Evolutionary conservation across 306 rosid genomes (phyloP).

Genomic region (Pterocarpus santalinus): DNA sequence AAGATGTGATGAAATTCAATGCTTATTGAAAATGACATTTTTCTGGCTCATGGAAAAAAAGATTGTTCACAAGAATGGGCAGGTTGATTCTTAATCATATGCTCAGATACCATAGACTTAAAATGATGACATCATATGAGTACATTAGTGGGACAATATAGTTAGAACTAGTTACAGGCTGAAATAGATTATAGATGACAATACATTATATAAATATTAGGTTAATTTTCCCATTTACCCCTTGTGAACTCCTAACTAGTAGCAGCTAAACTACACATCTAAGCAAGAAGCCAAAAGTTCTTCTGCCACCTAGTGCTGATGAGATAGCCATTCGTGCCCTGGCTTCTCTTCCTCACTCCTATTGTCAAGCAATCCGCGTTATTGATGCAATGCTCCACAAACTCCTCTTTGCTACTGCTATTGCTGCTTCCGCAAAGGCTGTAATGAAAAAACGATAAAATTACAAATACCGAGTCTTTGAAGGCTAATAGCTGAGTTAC

Average conservation of each 20-base stretch:
- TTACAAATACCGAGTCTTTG: neutral
- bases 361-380: constrained; percentile 88
- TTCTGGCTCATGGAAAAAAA: neutral
- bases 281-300: constrained; percentile 97
- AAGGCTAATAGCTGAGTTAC: neutral
- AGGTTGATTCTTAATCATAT: constrained; percentile 11
- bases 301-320: constrained; percentile 98
- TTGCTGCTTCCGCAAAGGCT: constrained; percentile 79
- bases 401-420: constrained; percentile 67
- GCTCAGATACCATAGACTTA: constrained; percentile 16
- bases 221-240: constrained; percentile 41
- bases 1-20: constrained; percentile 1
- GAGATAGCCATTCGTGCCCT: constrained; percentile 79
- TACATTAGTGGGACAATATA: constrained; percentile 35
- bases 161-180: constrained; percentile 63
- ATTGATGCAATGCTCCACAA: constrained; percentile 85
- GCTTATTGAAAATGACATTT: neutral
- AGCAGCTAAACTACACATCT: constrained; percentile 35
- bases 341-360: constrained; percentile 95
- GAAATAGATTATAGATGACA: constrained; percentile 48
- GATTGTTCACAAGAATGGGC: constrained; percentile 28
- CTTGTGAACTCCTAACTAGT: constrained; percentile 7
- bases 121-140: neutral
- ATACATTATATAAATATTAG: constrained; percentile 13
- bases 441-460: constrained; percentile 26